phyloP scores from a whole-genome alignment of 192 early-diverging fungal genomes.

The Backusella mclennaniae region DNA sequence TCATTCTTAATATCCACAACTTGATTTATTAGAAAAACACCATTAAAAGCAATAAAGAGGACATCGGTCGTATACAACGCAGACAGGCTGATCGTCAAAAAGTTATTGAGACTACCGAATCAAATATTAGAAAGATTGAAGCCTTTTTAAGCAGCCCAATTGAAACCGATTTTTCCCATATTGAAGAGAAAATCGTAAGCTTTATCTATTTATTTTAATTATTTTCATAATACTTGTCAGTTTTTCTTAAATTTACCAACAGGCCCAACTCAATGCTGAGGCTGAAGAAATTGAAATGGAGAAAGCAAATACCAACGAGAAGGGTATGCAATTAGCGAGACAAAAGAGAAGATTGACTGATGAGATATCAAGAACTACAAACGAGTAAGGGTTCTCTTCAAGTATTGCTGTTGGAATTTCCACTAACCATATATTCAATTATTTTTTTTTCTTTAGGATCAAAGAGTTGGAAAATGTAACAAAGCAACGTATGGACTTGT shows the following conservation, averaged over 20 bases:
- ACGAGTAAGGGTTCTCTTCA: constrained; percentile 18
- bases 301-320: constrained; percentile 6
- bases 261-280: neutral
- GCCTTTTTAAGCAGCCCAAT: neutral
- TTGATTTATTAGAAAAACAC: neutral
- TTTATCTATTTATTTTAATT: neutral
- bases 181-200: neutral
- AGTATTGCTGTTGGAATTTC: neutral
- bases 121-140: neutral
- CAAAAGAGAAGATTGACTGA: constrained; percentile 18
- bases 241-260: neutral
- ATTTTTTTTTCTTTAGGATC: constrained; percentile 36
- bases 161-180: neutral
- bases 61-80: neutral
- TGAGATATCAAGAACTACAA: constrained; percentile 15
- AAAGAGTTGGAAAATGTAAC: constrained; percentile 58
- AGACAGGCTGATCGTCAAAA: neutral
- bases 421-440: neutral
- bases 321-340: constrained; percentile 20
- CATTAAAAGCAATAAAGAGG: neutral
- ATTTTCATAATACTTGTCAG: neutral
- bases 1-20: too few relatives aligned
- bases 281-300: neutral
- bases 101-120: neutral
- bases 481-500: constrained; percentile 48